Base-by-base conservation (phyloP, 2,329 filamentous ascomycete genomes). In the Allantophomopsis cytisporea region DNA sequence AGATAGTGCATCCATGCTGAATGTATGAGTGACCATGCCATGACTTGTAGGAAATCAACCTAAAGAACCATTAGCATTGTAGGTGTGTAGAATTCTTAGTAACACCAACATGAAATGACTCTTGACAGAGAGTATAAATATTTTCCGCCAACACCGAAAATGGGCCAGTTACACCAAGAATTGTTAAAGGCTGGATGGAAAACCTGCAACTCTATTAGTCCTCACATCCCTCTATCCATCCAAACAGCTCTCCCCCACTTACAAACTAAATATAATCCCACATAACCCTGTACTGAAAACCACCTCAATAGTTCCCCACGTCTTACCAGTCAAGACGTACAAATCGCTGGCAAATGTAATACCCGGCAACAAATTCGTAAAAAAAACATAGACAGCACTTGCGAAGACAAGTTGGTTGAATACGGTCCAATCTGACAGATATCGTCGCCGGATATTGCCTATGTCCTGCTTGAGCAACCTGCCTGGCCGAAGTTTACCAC, bases 91-190 rank as follows among this genome's bases (percentile, higher is more conserved):
- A 23, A 15, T 14, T 12, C 14, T 18, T n/a, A 5, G 37, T 13
- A 11, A 32, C 8, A 45, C 58, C 50, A 52, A 70, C 71, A 47
- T 70, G 57, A 48, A 80, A 77, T 4, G 61, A 65, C 15, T 68
- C 58, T 16, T 61, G 53, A 48, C 73, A 78, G 31, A 80, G 53
- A 5, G 66, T 60, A 50, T 78, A 80, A 41, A 80, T 74, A 44
- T 76, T 77, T 56, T 80, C 75, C 3, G 74, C 74, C 33, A 80
- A 58, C 2, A 80, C 74, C n/a, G 74, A 74, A 48, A 80, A 80
- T 2, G 76, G 76, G 0, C 75, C 76, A 6, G 76, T 80, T 7
- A 80, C 74, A 4, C 76, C 75, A 12, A 80, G 58, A 41, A 81
- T 80, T 2, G 73, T 79, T 43, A 80, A 60, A 2, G 76, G 76